Conservation (phyloP, 805 yeast genomes). For the Saturnispora zaruensis region DNA sequence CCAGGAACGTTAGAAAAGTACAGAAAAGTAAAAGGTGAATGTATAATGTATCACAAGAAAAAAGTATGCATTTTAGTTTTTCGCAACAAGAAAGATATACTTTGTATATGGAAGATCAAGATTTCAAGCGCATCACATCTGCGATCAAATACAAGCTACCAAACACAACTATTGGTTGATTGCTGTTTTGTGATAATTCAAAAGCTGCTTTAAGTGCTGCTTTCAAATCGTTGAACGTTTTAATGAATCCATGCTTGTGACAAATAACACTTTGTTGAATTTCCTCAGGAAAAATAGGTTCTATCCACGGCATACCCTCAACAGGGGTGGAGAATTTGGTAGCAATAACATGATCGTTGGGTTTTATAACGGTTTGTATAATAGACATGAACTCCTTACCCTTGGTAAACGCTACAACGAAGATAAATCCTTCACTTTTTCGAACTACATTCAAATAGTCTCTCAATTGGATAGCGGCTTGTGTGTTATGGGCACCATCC, state of each 20-base stretch:
- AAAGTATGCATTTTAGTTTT: neutral
- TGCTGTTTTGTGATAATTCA: conserved; percentile 8
- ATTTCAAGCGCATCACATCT: conserved; percentile 36
- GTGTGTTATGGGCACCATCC: conserved; percentile 91
- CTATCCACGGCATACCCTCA: conserved; percentile 93
- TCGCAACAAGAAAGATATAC: conserved; percentile 11
- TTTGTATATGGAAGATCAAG: neutral
- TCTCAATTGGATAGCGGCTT: conserved; percentile 70
- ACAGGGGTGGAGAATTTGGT: conserved; percentile 56
- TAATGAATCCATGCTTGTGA: conserved; percentile 19
- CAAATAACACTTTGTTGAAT: conserved; percentile 19
- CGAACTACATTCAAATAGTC: conserved; percentile 36
- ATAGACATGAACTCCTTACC: conserved; percentile 45
- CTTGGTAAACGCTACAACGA: conserved; percentile 65
- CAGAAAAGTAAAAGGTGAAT: conserved; percentile 28
- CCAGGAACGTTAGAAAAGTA: conserved; percentile 30
- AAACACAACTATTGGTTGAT: conserved; percentile 41
- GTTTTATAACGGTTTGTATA: conserved; percentile 41
- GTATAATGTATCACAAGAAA: too few relatives aligned
- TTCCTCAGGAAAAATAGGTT: conserved; percentile 33
- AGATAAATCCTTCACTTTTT: conserved; percentile 29
- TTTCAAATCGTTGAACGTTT: conserved; percentile 17
- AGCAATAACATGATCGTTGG: conserved; percentile 53
- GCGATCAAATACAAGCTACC: conserved; percentile 67
- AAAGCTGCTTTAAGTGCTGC: conserved; percentile 23